Conservation (phyloP, 2,329 filamentous ascomycete species). For the Talaromyces sp. region DNA sequence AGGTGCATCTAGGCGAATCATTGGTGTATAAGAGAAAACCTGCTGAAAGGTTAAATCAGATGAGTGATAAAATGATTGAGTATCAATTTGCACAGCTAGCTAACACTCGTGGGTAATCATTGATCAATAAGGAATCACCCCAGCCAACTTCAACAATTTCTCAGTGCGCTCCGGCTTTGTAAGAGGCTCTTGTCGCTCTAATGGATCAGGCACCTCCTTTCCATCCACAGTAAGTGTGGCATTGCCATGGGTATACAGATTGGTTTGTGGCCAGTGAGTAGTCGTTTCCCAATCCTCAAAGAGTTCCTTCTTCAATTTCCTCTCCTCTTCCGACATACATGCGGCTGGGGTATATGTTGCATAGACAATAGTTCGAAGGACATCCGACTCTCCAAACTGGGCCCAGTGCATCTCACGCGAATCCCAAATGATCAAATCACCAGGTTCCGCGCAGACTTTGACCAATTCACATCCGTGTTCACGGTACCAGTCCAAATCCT, state of each 20-base stretch:
- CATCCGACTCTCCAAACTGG: constrained; percentile 20
- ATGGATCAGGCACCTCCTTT: background rate
- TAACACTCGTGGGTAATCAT: background rate
- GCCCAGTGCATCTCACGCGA: constrained; percentile 24
- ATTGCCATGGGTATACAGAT: constrained; percentile 21
- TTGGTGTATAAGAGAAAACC: no score
- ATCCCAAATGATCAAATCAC: constrained; percentile 27
- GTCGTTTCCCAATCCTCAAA: constrained; percentile 22
- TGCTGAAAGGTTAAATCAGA: no score
- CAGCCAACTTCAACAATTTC: background rate
- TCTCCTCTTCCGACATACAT: background rate
- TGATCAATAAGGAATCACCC: background rate
- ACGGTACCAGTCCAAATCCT: constrained; percentile 16
- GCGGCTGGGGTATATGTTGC: constrained; percentile 20
- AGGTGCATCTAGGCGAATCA: no score
- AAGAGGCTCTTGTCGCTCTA: background rate
- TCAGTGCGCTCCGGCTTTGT: background rate
- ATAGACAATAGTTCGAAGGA: constrained; percentile 24
- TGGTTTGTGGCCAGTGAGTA: constrained; percentile 27
- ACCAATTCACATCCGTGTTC: constrained; percentile 23
- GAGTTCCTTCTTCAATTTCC: constrained; percentile 18
- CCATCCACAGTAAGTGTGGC: constrained; percentile 10
- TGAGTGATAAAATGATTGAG: background rate
- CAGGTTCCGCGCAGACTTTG: constrained; percentile 24
- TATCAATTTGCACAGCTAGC: background rate